Percentiles rank a stretch among this genome's conserved stretches.
These are phyloP conservation scores for Fraxinus pennsylvanica DNA, from an alignment of 257 asterid species.

Conservation along the genomic window DNA sequence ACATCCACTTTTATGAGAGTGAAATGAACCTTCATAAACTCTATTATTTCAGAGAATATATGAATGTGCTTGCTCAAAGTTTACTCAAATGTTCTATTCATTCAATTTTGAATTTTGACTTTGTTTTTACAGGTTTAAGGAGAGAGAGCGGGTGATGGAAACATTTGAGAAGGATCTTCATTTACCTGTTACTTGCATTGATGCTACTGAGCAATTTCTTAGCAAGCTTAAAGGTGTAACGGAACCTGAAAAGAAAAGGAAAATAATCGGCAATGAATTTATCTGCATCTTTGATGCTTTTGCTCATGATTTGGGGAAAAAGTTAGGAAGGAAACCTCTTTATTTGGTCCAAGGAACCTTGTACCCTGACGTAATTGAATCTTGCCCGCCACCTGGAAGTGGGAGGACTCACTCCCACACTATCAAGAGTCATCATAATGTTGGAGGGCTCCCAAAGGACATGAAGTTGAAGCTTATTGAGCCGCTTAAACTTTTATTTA, in stretches of 20 bases:
- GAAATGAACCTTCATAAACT: not conserved
- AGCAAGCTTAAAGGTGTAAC: conserved; percentile 87
- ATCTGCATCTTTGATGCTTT: conserved; percentile 78
- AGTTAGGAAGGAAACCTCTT: conserved; percentile 65
- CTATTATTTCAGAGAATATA: not conserved
- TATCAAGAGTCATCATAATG: conserved; percentile 95
- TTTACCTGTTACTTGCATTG: conserved; percentile 85
- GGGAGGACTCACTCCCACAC: conserved; percentile 97
- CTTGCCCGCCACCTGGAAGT: conserved; percentile 99
- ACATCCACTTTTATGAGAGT: not conserved
- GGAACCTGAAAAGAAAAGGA: conserved; percentile 92
- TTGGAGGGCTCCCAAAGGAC: conserved; percentile 97
- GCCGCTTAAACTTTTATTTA: conserved; percentile 92
- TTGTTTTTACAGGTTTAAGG: conserved; percentile 55
- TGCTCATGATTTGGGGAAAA: conserved; percentile 69
- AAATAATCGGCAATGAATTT: conserved; percentile 89
- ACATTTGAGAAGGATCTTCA: conserved; percentile 88
- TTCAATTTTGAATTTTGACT: conserved; percentile 9
- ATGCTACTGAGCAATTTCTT: conserved; percentile 85
- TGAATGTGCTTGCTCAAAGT: not conserved
- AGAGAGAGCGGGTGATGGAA: conserved; percentile 87
- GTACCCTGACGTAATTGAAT: conserved; percentile 96
- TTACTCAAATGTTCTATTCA: not conserved
- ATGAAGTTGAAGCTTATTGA: conserved; percentile 96
- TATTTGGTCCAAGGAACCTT: conserved; percentile 95